Base-by-base conservation (phyloP, 1,284 basidiomycete genomes). In the Stereum hirsutum region DNA sequence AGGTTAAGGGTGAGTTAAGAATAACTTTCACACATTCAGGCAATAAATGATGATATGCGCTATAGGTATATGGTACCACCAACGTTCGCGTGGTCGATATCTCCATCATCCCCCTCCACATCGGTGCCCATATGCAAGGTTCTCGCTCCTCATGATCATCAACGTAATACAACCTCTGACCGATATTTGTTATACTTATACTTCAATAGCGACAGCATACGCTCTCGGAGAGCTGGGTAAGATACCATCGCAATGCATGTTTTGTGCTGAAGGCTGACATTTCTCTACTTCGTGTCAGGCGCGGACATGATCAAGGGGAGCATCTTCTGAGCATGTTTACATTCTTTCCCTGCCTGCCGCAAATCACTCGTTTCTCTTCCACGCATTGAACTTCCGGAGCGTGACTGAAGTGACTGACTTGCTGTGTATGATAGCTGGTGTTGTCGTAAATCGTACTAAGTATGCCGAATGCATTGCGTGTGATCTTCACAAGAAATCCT, bases 1-100 rank as follows among this genome's bases (percentile, higher is more conserved):
- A 59, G 61, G 34, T 58, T 79, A 11, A 62, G 65, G 49, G 75
- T 77, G 15, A 5, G 35, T 21, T 12, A 19, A 15, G n/a, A 6
- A 12, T 23, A 17, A 12, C 14, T 12, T 19, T 11, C 20, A 15
- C 20, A 30, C 28, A 8, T 8, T 30, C 10, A n/a, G n/a, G 28
- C 28, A 8, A 30, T 30, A 8, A n/a, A 12, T 36, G 5, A 5
- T 36, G 4, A 12, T 12, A 15, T 15, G 17, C 21, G 23, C 33
- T 17, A n/a, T 21, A 36, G 35, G 35, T 36, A 10, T 63, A 64
- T 44, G 63, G 62, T 15, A 61, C 62, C 5, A 45, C 41, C 27
- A 64, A 64, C 45, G 42, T 65, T 17, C 53, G 63, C 17, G 61
- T 65, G 24, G 57, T 57, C n/a, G 63, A 65, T 46, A 36, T 60